Evolutionary conservation across 345 rosid species (phyloP).

Genomic region (Gossypium sturtianum): DNA sequence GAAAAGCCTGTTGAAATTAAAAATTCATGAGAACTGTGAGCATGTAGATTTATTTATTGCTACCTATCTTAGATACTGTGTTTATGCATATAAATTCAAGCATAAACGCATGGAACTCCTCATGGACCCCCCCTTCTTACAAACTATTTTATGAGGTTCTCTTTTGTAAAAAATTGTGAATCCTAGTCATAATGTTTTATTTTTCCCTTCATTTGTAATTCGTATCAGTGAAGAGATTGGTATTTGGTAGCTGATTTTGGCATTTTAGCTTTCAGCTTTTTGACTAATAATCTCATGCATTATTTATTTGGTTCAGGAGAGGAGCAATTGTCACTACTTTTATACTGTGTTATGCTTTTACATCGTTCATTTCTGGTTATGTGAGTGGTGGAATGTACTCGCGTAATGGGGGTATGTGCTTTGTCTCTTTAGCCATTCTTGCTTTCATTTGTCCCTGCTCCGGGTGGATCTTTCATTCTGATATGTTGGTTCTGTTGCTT

Average conservation of each 20-base stretch:
- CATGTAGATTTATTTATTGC: not conserved
- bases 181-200: not conserved
- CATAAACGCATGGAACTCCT: not conserved
- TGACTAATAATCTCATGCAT: not conserved
- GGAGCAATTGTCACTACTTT: conserved; percentile 99
- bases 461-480: not conserved
- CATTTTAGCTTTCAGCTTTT: not conserved
- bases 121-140: too few species aligned
- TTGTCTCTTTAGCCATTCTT: conserved; percentile 1
- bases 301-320: conserved; percentile 55
- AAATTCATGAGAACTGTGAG: not conserved
- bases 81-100: not conserved
- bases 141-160: too few species aligned
- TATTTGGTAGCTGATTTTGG: not conserved
- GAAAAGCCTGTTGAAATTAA: not conserved
- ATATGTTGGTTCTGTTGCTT: not conserved
- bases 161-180: not conserved
- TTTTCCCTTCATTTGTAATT: not conserved
- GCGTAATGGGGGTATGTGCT: conserved; percentile 79
- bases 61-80: not conserved
- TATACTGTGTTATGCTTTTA: conserved; percentile 92
- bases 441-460: not conserved
- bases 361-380: conserved; percentile 93
- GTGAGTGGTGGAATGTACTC: conserved; percentile 99
- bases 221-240: not conserved